Evolutionary conservation across 164 flowering plant species (phyloP).

Genomic region (Liriodendron chinense): DNA sequence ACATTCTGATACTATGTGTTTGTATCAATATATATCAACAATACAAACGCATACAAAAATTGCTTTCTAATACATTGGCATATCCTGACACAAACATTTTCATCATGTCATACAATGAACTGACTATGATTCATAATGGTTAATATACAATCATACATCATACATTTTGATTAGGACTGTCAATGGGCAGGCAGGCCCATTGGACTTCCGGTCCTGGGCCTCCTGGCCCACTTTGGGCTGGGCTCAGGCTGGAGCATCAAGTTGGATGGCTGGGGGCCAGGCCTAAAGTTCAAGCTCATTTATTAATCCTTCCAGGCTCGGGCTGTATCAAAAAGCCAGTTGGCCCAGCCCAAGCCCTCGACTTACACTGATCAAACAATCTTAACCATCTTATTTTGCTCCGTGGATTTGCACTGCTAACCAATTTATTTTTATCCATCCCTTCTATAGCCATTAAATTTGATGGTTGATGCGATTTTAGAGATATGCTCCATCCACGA

Average conservation of each 20-base stretch:
- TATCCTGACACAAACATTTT: not conserved
- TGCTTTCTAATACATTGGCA: too few relatives aligned
- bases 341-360: too few relatives aligned
- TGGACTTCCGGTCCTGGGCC: not conserved
- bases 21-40: not conserved
- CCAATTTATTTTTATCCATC: too few relatives aligned
- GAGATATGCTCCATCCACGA: too few relatives aligned
- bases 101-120: not conserved
- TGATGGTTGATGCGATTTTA: too few relatives aligned
- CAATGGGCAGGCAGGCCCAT: too few relatives aligned
- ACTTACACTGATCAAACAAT: too few relatives aligned
- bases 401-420: too few relatives aligned
- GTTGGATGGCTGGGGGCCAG: not conserved
- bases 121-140: not conserved
- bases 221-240: not conserved
- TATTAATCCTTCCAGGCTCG: not conserved
- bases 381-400: too few relatives aligned
- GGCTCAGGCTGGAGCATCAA: not conserved
- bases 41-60: not conserved
- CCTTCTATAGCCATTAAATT: too few relatives aligned
- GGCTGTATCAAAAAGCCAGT: too few relatives aligned
- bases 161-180: not conserved
- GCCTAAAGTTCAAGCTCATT: not conserved
- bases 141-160: not conserved
- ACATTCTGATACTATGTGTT: not conserved